Evolutionary conservation across 1,284 basidiomycete genomes (phyloP).

Genomic region (Ustilago hordei): DNA sequence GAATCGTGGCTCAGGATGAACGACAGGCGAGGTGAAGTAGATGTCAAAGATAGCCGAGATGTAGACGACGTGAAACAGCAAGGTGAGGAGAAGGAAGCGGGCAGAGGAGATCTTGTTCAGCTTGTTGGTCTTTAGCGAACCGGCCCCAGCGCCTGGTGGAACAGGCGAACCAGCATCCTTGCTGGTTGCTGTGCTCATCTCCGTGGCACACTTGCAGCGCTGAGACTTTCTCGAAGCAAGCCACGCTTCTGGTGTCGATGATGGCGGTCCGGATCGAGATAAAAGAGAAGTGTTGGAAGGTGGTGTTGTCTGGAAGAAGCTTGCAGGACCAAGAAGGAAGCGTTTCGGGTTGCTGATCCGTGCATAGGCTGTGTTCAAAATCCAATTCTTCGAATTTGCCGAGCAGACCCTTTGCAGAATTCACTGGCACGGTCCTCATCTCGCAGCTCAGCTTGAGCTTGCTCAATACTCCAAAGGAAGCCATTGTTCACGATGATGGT

Average conservation of each 20-base stretch:
- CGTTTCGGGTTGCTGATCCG: background rate
- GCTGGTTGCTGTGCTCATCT: conserved; percentile 15
- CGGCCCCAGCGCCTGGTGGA: background rate
- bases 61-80: conserved; percentile 62
- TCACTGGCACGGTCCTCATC: conserved; percentile 10
- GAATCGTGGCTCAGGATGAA: conserved; percentile 62
- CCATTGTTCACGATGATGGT: too few species aligned
- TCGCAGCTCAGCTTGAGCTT: background rate
- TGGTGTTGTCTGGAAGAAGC: background rate
- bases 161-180: conserved; percentile 2
- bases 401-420: conserved; percentile 7
- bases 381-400: conserved; percentile 4
- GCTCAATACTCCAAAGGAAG: too few species aligned
- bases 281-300: background rate
- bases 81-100: conserved; percentile 74
- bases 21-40: conserved; percentile 78
- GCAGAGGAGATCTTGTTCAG: conserved; percentile 69
- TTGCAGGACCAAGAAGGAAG: background rate
- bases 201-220: background rate
- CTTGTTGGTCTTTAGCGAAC: conserved; percentile 10
- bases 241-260: background rate
- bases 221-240: background rate
- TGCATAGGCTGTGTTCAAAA: conserved; percentile 1
- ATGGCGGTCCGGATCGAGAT: background rate
- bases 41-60: conserved; percentile 79